phyloP scores from a whole-genome alignment of 257 asterid species.

The Scutellaria galericulata region DNA sequence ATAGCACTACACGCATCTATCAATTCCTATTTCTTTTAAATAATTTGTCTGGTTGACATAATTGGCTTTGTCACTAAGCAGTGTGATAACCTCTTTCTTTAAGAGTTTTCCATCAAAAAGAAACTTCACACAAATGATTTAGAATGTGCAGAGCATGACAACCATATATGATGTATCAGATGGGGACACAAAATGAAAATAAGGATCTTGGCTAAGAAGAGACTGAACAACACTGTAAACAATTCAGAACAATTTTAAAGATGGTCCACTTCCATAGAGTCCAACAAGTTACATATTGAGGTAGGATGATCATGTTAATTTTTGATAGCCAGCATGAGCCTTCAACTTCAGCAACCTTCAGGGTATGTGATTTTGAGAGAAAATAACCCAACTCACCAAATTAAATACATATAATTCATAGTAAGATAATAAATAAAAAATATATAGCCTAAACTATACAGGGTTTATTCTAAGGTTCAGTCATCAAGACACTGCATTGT shows the following conservation, averaged over 20 bases:
- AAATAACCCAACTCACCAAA: neutral
- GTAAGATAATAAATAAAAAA: neutral
- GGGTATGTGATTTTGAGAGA: neutral
- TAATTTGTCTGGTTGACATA: neutral
- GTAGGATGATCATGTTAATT: neutral
- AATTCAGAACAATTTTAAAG: slow-evolving; percentile 9
- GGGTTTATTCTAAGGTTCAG: neutral
- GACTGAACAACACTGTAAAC: slow-evolving; percentile 11
- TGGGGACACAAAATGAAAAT: slow-evolving; percentile 12
- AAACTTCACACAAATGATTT: neutral
- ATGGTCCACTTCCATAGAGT: neutral
- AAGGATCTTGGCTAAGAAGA: slow-evolving; percentile 18
- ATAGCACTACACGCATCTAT: neutral
- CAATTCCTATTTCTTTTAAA: neutral
- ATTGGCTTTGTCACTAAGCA: neutral
- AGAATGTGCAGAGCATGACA: slow-evolving; percentile 4
- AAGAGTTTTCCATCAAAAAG: neutral
- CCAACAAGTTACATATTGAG: slow-evolving; percentile 14
- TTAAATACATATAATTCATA: neutral
- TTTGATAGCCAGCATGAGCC: slow-evolving; percentile 14
- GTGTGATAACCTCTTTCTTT: neutral
- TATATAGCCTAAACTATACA: slow-evolving; percentile 11
- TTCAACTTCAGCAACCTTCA: slow-evolving; percentile 25
- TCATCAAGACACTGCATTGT: neutral
- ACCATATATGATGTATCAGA: neutral